Evolutionary conservation across 2,329 filamentous ascomycete species (phyloP).

Genomic region (Penicillium sp.): DNA sequence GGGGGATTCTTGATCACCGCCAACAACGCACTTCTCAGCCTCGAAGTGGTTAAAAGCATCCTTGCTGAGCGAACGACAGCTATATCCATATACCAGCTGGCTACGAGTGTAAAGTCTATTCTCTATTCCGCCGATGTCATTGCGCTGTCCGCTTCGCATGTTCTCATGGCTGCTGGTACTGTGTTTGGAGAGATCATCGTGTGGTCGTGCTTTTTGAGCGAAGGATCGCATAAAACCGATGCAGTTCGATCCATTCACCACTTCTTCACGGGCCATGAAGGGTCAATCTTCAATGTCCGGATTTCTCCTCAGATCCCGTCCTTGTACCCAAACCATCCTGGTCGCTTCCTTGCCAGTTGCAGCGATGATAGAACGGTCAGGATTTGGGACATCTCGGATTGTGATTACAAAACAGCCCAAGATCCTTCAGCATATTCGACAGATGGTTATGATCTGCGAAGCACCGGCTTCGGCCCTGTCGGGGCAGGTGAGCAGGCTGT

Average conservation of each 20-base stretch:
- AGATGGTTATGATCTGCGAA: constrained; percentile 44
- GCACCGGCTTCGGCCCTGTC: constrained; percentile 64
- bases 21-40: constrained; percentile 75
- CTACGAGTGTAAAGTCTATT: constrained; percentile 69
- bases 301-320: constrained; percentile 63
- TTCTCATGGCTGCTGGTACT: constrained; percentile 84
- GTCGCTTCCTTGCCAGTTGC: constrained; percentile 79
- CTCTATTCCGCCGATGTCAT: constrained; percentile 80
- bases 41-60: constrained; percentile 35
- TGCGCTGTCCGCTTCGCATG: constrained; percentile 58
- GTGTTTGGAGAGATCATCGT: constrained; percentile 92
- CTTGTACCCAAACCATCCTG: constrained; percentile 38
- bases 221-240: constrained; percentile 11
- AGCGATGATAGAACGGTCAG: constrained; percentile 91
- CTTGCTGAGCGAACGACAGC: constrained; percentile 22
- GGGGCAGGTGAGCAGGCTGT: constrained; percentile 30
- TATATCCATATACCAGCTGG: constrained; percentile 38
- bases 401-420: constrained; percentile 32
- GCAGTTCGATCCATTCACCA: constrained; percentile 51
- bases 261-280: constrained; percentile 73
- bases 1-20: constrained; percentile 72
- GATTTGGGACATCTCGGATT: constrained; percentile 78
- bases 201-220: constrained; percentile 67
- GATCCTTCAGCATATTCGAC: constrained; percentile 39
- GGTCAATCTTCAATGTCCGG: constrained; percentile 87